These are phyloP conservation scores for Sequoiadendron giganteum DNA, from an alignment of 75 land plant species.

Conservation along the genomic window DNA sequence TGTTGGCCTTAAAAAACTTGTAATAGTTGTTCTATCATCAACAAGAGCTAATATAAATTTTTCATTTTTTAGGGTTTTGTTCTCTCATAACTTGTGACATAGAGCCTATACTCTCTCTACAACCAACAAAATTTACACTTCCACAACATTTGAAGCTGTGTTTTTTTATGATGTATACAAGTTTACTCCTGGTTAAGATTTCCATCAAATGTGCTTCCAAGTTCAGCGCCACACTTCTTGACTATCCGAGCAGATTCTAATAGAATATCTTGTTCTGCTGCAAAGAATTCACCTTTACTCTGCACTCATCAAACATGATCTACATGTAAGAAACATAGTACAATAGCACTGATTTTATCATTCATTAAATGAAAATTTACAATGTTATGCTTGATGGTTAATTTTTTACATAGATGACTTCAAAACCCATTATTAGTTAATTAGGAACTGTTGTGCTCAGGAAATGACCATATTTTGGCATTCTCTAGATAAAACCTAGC, in stretches of 20 bases:
- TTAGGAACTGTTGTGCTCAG: not conserved
- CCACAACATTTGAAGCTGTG: not conserved
- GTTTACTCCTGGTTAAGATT: not conserved
- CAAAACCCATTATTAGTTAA: not conserved
- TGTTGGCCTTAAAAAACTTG: not conserved
- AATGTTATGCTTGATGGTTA: not conserved
- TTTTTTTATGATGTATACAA: not conserved
- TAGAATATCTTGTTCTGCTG: constrained; percentile 52
- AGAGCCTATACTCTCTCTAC: not conserved
- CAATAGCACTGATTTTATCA: not conserved
- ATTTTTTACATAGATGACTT: not conserved
- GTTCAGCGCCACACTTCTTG: constrained; percentile 38
- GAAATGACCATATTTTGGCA: not conserved
- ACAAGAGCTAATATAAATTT: not conserved
- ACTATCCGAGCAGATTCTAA: constrained; percentile 38
- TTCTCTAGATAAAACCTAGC: not conserved
- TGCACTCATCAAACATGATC: constrained; percentile 15
- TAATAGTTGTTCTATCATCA: too few species aligned
- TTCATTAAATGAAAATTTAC: not conserved
- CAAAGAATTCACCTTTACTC: constrained; percentile 47
- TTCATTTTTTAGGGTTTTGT: too few species aligned
- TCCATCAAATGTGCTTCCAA: constrained; percentile 1
- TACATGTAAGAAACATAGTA: not conserved
- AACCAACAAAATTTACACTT: not conserved
- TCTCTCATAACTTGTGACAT: not conserved